Evolutionary conservation across 129 eudicot genomes (phyloP), one percentile per base, ranked within the genome.

Genomic region (Artemisia argyi): DNA sequence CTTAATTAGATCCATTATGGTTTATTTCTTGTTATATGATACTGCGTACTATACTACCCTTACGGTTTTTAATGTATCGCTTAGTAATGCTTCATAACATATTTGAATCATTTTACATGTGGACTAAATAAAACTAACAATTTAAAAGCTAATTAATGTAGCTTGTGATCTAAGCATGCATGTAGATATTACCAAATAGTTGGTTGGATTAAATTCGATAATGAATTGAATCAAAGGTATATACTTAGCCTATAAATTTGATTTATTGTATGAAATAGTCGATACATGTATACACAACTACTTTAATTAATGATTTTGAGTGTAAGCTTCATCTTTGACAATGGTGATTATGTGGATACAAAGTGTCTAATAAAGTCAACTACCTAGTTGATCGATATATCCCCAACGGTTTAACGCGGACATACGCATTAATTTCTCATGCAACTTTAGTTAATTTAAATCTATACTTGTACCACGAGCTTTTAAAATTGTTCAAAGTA

Each of bases 401-500:
- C 72, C 50, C 76, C 76, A 77, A 77, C 81, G 60, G 76, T 55
- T 61, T 70, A 71, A 77, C 81, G 76, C 60, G 81, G 76, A 77
- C 47, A 53, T 28, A 42, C 32, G 76, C 76, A 77, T 77, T 77
- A 42, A 77, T 22, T 61, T 51, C 76, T 50, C 71, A 77, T 61
- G 81, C 71, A 61, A 69, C 64, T 77, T 77, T 69, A 69, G 73
- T 61, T 69, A 69, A 66, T 51, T 76, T 76, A 50, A 49, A 30
- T 15, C 11, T 60, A 30, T 51, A 64, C 48, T 69, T 76, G 81
- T 76, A 76, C 52, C 4, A 60, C 30, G 56, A 50, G 70, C 76
- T 77, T 61, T 42, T 49, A 28, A 8, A 65, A 13, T 65, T 64
- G 72, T 53, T 22, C 71, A 22, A 74, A 42, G 53, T 53, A 3